Evolutionary conservation across 768 basidiomycete species (phyloP), one percentile per base, ranked within the genome.

Genomic region (Lentinula aciculospora): DNA sequence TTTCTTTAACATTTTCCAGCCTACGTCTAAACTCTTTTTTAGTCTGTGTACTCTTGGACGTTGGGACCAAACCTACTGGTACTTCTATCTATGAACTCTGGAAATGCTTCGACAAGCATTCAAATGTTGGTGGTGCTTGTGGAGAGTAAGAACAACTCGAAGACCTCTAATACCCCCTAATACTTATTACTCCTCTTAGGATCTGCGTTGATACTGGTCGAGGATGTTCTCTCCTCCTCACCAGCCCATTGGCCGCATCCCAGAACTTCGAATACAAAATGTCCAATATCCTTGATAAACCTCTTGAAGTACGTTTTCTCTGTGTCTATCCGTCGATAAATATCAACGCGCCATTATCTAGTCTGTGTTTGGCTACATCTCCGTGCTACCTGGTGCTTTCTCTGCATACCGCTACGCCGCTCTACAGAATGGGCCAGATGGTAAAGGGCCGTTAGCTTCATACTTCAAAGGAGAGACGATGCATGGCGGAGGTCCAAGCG

Each of bases 241-340:
- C 73, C 9, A 91, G 86, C 63, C 89, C 90, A 45, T 74, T 92
- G 27, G 89, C 92, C 13, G 95, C 95, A 3, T 95, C 94, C 0
- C 95, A 97, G 76, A 97, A 98, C 70, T 98, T 96, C 61, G 92
- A 95, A 84, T 95, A 96, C 76, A 96, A 96, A 76, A 92, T 92
- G 87, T 93, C 92, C 25, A 94, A 97, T 66, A 91, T 96, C 62
- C 83, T 98, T 34, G 95, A 98, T 70, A 98, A 98, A 70, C 94
- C 95, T 0, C 81, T 94, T 53, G 95, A 98, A 83, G 78, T 92
- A 67, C 51, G 80, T 69, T 36, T n/a, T 4, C n/a, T 59, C 55
- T 4, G 17, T 39, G 45, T 21, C 23, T 44, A 37, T 31, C 10
- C 13, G 17, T 21, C 19, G 9, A 23, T 6, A 28, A 10, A 46